Evolutionary conservation across 2,329 filamentous ascomycete species (phyloP).

Genomic region (Phyllosticta ampelicida): DNA sequence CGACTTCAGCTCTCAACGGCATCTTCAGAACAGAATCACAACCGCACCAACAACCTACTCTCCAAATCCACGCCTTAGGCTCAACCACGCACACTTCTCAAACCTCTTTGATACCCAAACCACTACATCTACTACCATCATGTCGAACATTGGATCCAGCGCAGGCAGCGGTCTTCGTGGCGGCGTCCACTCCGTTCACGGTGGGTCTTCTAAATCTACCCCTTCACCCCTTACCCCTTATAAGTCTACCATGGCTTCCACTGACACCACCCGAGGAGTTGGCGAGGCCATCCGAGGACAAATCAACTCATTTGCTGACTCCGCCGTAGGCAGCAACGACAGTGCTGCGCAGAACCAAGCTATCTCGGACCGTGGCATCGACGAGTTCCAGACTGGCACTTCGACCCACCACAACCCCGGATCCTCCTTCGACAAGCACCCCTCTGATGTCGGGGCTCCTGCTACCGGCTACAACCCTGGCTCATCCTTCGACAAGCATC

Average conservation of each 20-base stretch:
- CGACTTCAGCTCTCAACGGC: neutral
- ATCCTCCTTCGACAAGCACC: neutral
- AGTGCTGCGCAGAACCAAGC: constrained; percentile 21
- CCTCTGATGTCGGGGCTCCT: constrained; percentile 2
- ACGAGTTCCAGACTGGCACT: constrained; percentile 22
- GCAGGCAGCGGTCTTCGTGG: constrained; percentile 24
- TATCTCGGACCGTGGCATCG: constrained; percentile 23
- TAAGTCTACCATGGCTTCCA: constrained; percentile 11
- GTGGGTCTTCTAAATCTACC: constrained; percentile 15
- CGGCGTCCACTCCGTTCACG: constrained; percentile 24
- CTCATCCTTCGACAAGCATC: constrained; percentile 19
- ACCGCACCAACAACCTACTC: constrained; percentile 1
- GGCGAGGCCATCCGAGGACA: constrained; percentile 30
- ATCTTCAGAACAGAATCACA: constrained; percentile 4
- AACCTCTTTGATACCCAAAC: neutral
- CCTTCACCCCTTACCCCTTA: neutral
- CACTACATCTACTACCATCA: constrained; percentile 20
- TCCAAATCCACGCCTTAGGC: neutral
- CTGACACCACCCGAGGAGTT: constrained; percentile 18
- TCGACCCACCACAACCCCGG: constrained; percentile 11
- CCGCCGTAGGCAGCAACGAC: constrained; percentile 21
- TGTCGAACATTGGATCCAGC: constrained; percentile 16
- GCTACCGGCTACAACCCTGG: constrained; percentile 21
- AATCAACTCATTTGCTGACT: constrained; percentile 26
- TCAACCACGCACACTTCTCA: neutral